Evolutionary conservation across 441 rosid species (phyloP), one percentile per base, ranked within the genome.

Genomic region (Jatropha multifida): DNA sequence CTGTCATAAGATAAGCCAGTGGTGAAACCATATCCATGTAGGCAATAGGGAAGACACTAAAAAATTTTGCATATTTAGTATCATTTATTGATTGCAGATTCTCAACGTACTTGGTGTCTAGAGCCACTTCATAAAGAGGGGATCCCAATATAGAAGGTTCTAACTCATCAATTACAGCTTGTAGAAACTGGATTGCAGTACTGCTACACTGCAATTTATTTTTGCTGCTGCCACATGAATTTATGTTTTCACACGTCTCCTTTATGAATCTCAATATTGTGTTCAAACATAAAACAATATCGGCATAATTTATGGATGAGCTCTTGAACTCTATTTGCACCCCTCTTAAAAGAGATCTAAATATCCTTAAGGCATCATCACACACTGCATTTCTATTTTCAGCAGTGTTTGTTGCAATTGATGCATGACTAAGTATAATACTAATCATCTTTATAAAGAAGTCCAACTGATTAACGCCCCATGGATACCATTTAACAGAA

Each of bases 1-100:
- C 72, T 46, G 77, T 77, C 46, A 73, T 77, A 60, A 90, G 68
- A 84, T 86, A 90, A 78, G 70, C 82, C 72, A 79, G 41, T 4
- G 90, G 91, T 63, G 88, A 81, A 79, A 86, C 85, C 87, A 83
- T 81, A 42, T 85, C 89, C 87, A 78, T 82, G 64, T 76, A 72
- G 76, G 77, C 65, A 52, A 82, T 17, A 71, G 69, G 72, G 72
- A 72, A 69, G n/a, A 77, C 60, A 32, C 44, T 76, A 51, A 72
- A 62, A 62, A 77, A 18, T 40, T 76, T 76, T 66, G 69, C 76
- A 79, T 75, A 73, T 58, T 60, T 66, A 52, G 27, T 46, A 20
- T 73, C 78, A 75, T 65, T 62, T 62, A 67, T 58, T 51, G 78
- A 74, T 63, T 72, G 77, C 81, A 72, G 67, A 13, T 72, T 71